Evolutionary conservation across 2,329 filamentous ascomycete genomes (phyloP), one percentile per base, ranked within the genome.

Genomic region (Sporothrix luriei): DNA sequence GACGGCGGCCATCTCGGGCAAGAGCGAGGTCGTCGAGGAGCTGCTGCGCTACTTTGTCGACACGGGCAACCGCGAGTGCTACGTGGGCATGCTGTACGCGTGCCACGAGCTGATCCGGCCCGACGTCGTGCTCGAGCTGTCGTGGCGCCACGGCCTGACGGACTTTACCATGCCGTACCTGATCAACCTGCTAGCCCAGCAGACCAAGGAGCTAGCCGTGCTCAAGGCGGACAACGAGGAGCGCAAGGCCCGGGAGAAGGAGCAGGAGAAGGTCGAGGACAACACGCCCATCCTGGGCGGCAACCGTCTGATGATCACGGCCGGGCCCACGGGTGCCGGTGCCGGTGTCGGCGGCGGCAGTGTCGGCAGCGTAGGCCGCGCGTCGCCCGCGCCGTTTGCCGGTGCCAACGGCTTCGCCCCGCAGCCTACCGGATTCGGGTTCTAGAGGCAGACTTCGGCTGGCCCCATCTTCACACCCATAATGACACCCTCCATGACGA

Each of bases 101-200:
- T 99, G 95, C 85, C 97, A 99, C 81, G 95, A 98, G 71, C 90
- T 99, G 72, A 94, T 99, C 75, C 92, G 93, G 21, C 91, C 96
- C 3, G 93, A 98, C 77, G 85, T 96, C 67, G 91, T 99, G 71
- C 88, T 99, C 80, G 95, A 99, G 83, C 87, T 99, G 70, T 98
- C 95, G 71, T 99, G 95, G 95, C 94, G 95, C 75, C 86, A 97
- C 78, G 93, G 93, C 71, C 90, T 99, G 51, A 89, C 90, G 76
- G 95, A 99, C 83, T 99, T 97, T 82, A 97, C 94, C 62, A 99
- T 99, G 96, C 95, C 95, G 21, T 99, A 97, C 85, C 96, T 99
- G 93, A 98, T 99, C 87, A 99, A 98, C 84, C 91, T 96, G 84
- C 85, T 99, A 73, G 88, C 90, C 75, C 93, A 97, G 80, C 94